Percentiles rank a stretch among this genome's conserved stretches.
phyloP scores from a whole-genome alignment of 1,284 basidiomycete species.

The Trichosporon inkin region DNA sequence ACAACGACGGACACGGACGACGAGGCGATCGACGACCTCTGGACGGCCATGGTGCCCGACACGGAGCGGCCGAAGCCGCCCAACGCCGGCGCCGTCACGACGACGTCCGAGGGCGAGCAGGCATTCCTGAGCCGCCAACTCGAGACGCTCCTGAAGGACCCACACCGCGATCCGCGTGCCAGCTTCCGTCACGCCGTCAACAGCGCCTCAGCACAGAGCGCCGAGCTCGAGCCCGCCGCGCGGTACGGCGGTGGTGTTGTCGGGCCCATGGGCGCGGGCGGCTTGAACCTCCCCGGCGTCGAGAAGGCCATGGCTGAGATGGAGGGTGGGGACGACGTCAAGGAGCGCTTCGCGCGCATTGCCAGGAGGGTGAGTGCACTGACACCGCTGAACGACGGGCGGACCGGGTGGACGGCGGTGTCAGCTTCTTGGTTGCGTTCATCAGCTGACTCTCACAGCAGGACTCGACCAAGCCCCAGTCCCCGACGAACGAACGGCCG shows the following conservation, averaged over 20 bases:
- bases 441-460: constrained; percentile 17
- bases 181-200: constrained; percentile 68
- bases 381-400: not conserved
- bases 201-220: constrained; percentile 43
- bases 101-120: constrained; percentile 63
- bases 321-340: constrained; percentile 57
- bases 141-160: constrained; percentile 80
- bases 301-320: constrained; percentile 79
- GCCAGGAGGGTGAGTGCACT: constrained; percentile 32
- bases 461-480: constrained; percentile 29
- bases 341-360: constrained; percentile 41
- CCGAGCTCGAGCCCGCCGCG: not conserved
- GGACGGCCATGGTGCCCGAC: constrained; percentile 48
- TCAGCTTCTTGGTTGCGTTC: not conserved
- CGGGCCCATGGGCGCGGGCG: constrained; percentile 78
- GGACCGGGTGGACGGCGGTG: not conserved
- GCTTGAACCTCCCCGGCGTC: constrained; percentile 75
- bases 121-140: constrained; percentile 80
- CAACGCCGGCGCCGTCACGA: constrained; percentile 22
- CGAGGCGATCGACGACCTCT: constrained; percentile 44
- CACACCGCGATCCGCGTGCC: constrained; percentile 79
- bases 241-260: constrained; percentile 60
- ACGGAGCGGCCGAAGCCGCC: constrained; percentile 26
- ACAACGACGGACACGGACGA: constrained; percentile 49
- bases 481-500: constrained; percentile 18